Conservation (phyloP, 2,329 filamentous ascomycete genomes). For the Endoconidiophora laricicola region DNA sequence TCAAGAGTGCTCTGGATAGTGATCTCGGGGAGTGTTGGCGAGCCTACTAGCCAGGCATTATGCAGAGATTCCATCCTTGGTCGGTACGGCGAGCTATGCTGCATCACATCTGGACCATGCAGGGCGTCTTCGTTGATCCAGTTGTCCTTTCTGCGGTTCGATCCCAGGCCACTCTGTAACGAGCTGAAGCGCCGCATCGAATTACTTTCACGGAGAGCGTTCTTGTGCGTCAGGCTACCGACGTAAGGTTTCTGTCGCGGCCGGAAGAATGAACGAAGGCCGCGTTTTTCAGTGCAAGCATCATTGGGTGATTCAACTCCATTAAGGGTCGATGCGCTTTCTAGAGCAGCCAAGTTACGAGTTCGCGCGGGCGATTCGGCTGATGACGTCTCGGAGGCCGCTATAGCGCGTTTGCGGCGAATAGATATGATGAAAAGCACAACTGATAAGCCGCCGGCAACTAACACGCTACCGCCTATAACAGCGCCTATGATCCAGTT, state of each 20-base stretch:
- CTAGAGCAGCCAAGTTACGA: conserved; percentile 1
- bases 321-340: neutral
- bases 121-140: conserved; percentile 10
- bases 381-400: neutral
- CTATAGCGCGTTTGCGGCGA: conserved; percentile 15
- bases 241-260: neutral
- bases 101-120: neutral
- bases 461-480: conserved; percentile 29
- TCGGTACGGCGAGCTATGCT: neutral
- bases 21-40: conserved; percentile 9
- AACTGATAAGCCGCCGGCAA: conserved; percentile 28
- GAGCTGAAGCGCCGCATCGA: neutral
- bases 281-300: neutral
- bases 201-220: neutral
- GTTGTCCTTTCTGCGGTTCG: neutral
- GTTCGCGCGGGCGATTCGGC: neutral
- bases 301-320: neutral
- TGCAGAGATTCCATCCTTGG: neutral
- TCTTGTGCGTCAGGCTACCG: neutral
- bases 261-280: conserved; percentile 1
- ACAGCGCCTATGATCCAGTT: conserved; percentile 30
- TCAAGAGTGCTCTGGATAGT: neutral
- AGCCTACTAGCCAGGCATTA: conserved; percentile 3
- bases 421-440: conserved; percentile 26
- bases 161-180: neutral